phyloP scores from a whole-genome alignment of 2,329 filamentous ascomycete species.

The Aureobasidium sp. region DNA sequence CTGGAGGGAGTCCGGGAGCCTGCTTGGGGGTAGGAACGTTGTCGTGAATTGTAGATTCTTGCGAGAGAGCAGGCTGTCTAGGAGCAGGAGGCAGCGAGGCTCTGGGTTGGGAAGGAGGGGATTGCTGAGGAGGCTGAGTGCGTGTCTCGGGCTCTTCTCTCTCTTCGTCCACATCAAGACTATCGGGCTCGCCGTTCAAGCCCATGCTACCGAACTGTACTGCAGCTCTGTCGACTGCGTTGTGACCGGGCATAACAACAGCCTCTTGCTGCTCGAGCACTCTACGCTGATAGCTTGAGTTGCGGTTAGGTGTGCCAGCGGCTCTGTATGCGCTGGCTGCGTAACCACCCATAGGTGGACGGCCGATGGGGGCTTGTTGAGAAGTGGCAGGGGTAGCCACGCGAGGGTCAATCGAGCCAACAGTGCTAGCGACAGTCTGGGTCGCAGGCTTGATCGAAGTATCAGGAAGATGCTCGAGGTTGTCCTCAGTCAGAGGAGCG shows the following conservation, averaged over 20 bases:
- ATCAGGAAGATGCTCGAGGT: slow-evolving; percentile 86
- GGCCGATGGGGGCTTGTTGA: slow-evolving; percentile 52
- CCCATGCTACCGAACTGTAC: slow-evolving; percentile 97
- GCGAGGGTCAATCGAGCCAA: slow-evolving; percentile 75
- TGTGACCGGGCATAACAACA: slow-evolving; percentile 96
- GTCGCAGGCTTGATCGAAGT: slow-evolving; percentile 68
- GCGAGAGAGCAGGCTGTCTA: slow-evolving; percentile 35
- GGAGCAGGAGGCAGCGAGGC: slow-evolving; percentile 74
- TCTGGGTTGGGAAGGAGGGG: slow-evolving; percentile 76
- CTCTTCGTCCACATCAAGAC: slow-evolving; percentile 82
- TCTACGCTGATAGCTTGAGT: slow-evolving; percentile 75
- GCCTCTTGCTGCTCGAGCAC: slow-evolving; percentile 93
- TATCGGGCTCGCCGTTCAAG: slow-evolving; percentile 63
- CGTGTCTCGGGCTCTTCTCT: slow-evolving; percentile 93
- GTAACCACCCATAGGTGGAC: slow-evolving; percentile 63
- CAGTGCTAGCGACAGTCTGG: slow-evolving; percentile 81
- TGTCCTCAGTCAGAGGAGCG: slow-evolving; percentile 81
- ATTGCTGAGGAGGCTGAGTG: slow-evolving; percentile 86
- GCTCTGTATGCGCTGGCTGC: slow-evolving; percentile 79
- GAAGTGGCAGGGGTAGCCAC: slow-evolving; percentile 58
- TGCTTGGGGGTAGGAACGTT: slow-evolving; percentile 48
- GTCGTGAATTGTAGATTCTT: slow-evolving; percentile 35
- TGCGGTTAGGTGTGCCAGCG: slow-evolving; percentile 56
- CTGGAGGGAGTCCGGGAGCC: slow-evolving; percentile 56
- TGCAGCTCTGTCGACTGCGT: slow-evolving; percentile 83